Percentiles rank a stretch among this genome's conserved stretches.
Conservation (phyloP, 2,329 filamentous ascomycete genomes). For the Trichophyton simii region DNA sequence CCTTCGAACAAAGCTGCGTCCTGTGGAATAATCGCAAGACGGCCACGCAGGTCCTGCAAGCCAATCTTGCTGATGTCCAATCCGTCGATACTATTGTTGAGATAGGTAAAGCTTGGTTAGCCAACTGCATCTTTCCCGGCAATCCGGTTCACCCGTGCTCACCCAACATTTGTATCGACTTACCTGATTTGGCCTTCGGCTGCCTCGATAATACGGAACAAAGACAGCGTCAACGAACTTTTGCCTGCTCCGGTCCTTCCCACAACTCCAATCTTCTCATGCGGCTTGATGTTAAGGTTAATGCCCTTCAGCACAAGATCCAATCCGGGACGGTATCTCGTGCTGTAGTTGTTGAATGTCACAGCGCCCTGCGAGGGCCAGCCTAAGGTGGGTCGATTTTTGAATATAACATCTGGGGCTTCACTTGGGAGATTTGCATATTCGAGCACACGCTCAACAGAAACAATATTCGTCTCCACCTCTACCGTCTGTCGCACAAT, state of each 20-base stretch:
- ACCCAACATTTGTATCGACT: conserved; percentile 10
- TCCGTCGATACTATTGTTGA: conserved; percentile 56
- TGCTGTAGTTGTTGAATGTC: conserved; percentile 86
- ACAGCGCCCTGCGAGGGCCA: conserved; percentile 88
- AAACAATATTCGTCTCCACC: conserved; percentile 99
- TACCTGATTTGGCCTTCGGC: conserved; percentile 59
- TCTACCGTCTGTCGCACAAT: conserved; percentile 97
- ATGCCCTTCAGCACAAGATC: conserved; percentile 90
- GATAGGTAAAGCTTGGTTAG: conserved; percentile 12
- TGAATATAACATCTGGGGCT: conserved; percentile 83
- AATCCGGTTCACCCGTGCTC: not conserved
- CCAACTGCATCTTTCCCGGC: conserved; percentile 2
- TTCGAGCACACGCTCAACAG: conserved; percentile 92
- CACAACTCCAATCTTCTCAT: conserved; percentile 96
- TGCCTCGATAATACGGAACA: conserved; percentile 94
- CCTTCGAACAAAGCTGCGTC: conserved; percentile 94
- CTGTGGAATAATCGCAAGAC: conserved; percentile 92
- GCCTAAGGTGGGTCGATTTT: conserved; percentile 70
- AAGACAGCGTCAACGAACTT: conserved; percentile 77
- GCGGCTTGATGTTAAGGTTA: conserved; percentile 80
- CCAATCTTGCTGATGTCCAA: conserved; percentile 86
- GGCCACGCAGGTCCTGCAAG: conserved; percentile 71
- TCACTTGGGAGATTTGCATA: conserved; percentile 86
- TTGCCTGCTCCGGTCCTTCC: conserved; percentile 94
- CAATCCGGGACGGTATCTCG: conserved; percentile 76